phyloP scores from a whole-genome alignment of 306 rosid species.

The Acmispon strigosus region DNA sequence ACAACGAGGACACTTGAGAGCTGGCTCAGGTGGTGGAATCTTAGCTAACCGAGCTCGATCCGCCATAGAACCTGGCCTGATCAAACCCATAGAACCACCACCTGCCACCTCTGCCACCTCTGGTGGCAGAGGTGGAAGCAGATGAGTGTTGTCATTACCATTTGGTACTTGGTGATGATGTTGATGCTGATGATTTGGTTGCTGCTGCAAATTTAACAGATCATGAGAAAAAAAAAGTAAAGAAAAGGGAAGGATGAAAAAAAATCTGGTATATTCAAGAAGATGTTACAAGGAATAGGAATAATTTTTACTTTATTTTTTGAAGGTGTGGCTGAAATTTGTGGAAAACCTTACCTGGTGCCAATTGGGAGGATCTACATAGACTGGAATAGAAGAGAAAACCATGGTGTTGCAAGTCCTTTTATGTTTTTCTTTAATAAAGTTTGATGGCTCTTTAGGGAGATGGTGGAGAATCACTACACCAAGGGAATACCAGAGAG shows the following conservation, averaged over 20 bases:
- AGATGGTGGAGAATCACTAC: constrained; percentile 92
- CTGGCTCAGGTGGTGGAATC: constrained; percentile 66
- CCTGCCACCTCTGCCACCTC: background rate
- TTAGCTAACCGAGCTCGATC: constrained; percentile 82
- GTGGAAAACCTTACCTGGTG: constrained; percentile 71
- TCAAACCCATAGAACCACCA: constrained; percentile 25
- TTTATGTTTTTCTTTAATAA: constrained; percentile 61
- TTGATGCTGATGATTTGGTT: constrained; percentile 34
- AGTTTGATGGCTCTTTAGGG: constrained; percentile 87
- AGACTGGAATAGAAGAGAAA: constrained; percentile 93
- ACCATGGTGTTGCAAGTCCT: constrained; percentile 63
- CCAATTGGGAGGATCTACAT: constrained; percentile 98
- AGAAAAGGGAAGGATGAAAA: constrained; percentile 6
- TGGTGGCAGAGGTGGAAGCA: constrained; percentile 40
- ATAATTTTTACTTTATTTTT: constrained; percentile 26
- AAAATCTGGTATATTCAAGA: constrained; percentile 66
- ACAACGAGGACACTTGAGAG: constrained; percentile 91
- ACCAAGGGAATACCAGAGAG: constrained; percentile 90
- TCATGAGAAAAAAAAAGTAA: constrained; percentile 12
- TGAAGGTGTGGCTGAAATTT: constrained; percentile 29
- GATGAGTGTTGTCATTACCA: constrained; percentile 37
- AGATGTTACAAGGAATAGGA: constrained; percentile 68
- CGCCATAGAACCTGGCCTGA: constrained; percentile 76
- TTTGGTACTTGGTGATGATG: constrained; percentile 27
- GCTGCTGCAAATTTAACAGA: constrained; percentile 24